phyloP scores from a whole-genome alignment of 192 early-diverging fungal genomes.

The Backusella tuberculispora region DNA sequence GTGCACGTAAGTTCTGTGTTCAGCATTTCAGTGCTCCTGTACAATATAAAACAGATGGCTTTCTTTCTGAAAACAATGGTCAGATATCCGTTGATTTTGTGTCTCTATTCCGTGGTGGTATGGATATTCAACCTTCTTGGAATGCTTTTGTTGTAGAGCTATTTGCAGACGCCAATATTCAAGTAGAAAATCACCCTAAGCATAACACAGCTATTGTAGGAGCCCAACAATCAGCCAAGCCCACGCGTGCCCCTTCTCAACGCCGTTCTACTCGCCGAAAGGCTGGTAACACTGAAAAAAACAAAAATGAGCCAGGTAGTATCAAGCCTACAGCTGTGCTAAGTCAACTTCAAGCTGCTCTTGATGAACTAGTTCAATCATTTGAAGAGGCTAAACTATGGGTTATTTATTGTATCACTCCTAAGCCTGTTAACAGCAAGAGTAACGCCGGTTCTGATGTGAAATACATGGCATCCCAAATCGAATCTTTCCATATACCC shows the following conservation, averaged over 20 bases:
- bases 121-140: slow-evolving; percentile 61
- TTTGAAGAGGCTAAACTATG: slow-evolving; percentile 79
- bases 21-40: slow-evolving; percentile 72
- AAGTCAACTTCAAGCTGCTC: slow-evolving; percentile 60
- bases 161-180: slow-evolving; percentile 71
- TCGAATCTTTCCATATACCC: slow-evolving; percentile 67
- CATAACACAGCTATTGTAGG: slow-evolving; percentile 71
- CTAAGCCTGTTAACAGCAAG: slow-evolving; percentile 48
- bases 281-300: slow-evolving; percentile 2
- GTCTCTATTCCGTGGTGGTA: slow-evolving; percentile 67
- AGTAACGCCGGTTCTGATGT: slow-evolving; percentile 53
- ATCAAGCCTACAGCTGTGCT: slow-evolving; percentile 39
- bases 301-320: not conserved
- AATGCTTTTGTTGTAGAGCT: slow-evolving; percentile 77
- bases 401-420: slow-evolving; percentile 80
- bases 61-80: slow-evolving; percentile 74
- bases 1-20: slow-evolving; percentile 63
- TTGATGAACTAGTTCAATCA: slow-evolving; percentile 80
- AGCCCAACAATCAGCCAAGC: slow-evolving; percentile 75
- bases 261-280: slow-evolving; percentile 47
- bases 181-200: slow-evolving; percentile 70
- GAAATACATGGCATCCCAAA: slow-evolving; percentile 68
- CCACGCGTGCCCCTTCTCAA: slow-evolving; percentile 69
- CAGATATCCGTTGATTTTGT: slow-evolving; percentile 84
- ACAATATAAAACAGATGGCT: slow-evolving; percentile 76